A percentile compares a stretch with the other conserved stretches of the same genome.
Evolutionary conservation across 805 yeast genomes (phyloP).

Genomic region (Lipomyces mesembrius): DNA sequence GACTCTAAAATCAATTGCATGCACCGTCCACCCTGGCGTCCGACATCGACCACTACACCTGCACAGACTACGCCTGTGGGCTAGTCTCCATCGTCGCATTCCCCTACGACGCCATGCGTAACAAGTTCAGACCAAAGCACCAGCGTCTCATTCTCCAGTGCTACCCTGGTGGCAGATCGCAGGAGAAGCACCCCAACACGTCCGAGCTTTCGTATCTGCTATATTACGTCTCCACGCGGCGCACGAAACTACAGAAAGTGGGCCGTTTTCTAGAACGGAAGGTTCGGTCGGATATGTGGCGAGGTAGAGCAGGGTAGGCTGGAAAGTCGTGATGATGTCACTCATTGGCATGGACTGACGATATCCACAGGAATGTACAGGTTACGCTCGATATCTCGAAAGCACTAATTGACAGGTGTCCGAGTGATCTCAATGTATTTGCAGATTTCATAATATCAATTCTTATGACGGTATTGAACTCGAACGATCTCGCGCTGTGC

Average conservation of each 20-base stretch:
- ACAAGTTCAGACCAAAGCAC: slow-evolving; percentile 71
- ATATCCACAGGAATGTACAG: slow-evolving; percentile 56
- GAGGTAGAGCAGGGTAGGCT: slow-evolving; percentile 61
- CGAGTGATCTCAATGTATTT: slow-evolving; percentile 82
- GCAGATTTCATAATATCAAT: slow-evolving; percentile 71
- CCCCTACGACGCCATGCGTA: slow-evolving; percentile 32
- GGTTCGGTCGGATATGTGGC: slow-evolving; percentile 62
- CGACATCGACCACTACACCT: slow-evolving; percentile 13
- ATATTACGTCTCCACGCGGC: slow-evolving; percentile 86
- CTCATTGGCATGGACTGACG: background rate
- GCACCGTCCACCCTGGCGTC: slow-evolving; percentile 3
- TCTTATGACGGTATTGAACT: slow-evolving; percentile 55
- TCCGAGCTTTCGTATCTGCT: slow-evolving; percentile 86
- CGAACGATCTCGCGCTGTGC: slow-evolving; percentile 65
- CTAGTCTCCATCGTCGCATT: slow-evolving; percentile 20
- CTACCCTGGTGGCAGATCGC: slow-evolving; percentile 85
- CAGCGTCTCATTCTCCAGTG: slow-evolving; percentile 89
- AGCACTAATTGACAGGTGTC: slow-evolving; percentile 73
- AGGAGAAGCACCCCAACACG: slow-evolving; percentile 88
- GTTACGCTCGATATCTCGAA: slow-evolving; percentile 76
- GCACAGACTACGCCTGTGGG: slow-evolving; percentile 31
- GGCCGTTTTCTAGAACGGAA: slow-evolving; percentile 67
- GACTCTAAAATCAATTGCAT: background rate
- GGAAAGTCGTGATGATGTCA: background rate
- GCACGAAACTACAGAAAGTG: slow-evolving; percentile 88